Base-by-base conservation (phyloP, 139 green algal genomes). In the Axilococcus clingmanii region DNA sequence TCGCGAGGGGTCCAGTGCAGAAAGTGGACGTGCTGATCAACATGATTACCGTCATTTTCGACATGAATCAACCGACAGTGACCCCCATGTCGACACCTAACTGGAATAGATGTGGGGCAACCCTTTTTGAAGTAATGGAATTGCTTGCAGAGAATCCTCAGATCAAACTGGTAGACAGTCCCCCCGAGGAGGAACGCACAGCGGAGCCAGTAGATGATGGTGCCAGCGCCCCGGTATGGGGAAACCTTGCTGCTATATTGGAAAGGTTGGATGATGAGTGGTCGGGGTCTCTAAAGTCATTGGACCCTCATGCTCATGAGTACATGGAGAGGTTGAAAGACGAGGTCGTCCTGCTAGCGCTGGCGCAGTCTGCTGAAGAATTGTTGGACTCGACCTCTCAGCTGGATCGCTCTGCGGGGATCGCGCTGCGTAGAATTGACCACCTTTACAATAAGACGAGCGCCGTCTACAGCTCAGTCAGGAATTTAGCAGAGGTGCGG, bases 251-350 rank as follows among this genome's bases (percentile, higher is more conserved):
- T 35, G 86, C 81, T 0, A 95, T 91, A 54, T 52, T 97, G 33
- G 93, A 99, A 78, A 71, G 92, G 11, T 76, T 97, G 40, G 92
- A 99, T 46, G 93, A 99, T 42, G 93, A 99, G 51, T 98, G 95
- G 77, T 98, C 95, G 68, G 43, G 48, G 69, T 88, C 71, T 55
- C 69, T 98, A 47, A 93, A 98, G 82, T 72, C 89, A 9, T 85
- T 89, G 16, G 93, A 99, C 63, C 89, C 93, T 0, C 91, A 99
- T 74, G 96, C 87, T 23, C 78, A 96, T 57, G 82, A 93, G 72
- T 99, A 97, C 75, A 72, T 99, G 67, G 65, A 83, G 25, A 75
- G 92, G 17, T 67, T 99, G 29, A 78, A 80, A 46, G 92, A 99
- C 49, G 93, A 99, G 80, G 72, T 81, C 2, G 62, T 88, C 17